Base-by-base conservation (phyloP, 139 green algal species). In the Ettlia oleoabundans region DNA sequence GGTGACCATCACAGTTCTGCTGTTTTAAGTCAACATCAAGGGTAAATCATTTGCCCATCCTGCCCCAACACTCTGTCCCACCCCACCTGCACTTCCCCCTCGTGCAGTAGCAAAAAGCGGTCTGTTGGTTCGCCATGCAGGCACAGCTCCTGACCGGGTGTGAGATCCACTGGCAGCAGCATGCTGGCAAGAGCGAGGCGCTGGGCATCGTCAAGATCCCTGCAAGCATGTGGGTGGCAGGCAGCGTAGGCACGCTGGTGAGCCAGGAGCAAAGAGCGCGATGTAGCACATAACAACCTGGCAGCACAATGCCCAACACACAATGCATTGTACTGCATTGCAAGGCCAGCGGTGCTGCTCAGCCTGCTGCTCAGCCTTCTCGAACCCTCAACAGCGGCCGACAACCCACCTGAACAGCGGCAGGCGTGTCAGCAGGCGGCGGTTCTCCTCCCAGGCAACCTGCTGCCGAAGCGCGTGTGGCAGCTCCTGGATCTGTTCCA, bases 91-190 rank as follows among this genome's bases (percentile, higher is more conserved):
- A 85, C 71, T 35, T 70, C 35, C 24, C 82, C 82, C 1, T 81
- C 68, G 28, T 84, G 69, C 43, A 87, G 76, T n/a, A 87, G 4
- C 62, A 62, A 87, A 3, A 87, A 24, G 37, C 69, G 43, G 76
- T 84, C 76, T 26, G 83, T 69, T 18, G 52, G 24, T 33, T 87
- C 76, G 2, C 43, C 83, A 26, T 47, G 58, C 35, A 77, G 22
- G 53, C 76, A 84, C 18, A 87, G 55, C 58, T 84, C 76, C 40
- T 74, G 42, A n/a, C 82, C 82, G 10, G 82, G 73, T 7, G 75
- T 53, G 18, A 83, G 24, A 35, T 83, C 40, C 58, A 81, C 21
- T 18, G 61, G 63, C 9, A 76, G 75, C 82, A 84, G 30, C 55
- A 80, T 61, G 30, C 65, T 51, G 2, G 66, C 58, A 55, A 86